Conservation (phyloP, 1,284 basidiomycete species). For the Xanthoconium separans region DNA sequence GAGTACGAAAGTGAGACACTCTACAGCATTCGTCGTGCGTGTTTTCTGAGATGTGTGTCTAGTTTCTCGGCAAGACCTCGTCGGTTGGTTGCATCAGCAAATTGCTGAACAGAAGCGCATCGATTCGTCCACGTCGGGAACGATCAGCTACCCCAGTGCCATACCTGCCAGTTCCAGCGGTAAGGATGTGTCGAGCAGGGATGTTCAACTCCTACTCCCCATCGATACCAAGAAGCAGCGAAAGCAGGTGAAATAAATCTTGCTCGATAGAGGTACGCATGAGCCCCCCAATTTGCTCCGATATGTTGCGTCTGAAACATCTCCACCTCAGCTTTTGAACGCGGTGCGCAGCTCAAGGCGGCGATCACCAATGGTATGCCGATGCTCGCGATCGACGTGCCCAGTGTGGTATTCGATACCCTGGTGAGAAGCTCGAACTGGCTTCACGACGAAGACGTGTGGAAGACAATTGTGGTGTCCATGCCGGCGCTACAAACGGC, state of each 20-base stretch:
- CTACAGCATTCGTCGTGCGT: neutral
- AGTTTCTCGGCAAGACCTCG: constrained; percentile 72
- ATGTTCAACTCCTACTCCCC: constrained; percentile 66
- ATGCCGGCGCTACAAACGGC: constrained; percentile 57
- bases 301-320: constrained; percentile 8
- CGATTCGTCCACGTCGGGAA: constrained; percentile 63
- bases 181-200: constrained; percentile 42
- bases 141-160: constrained; percentile 41
- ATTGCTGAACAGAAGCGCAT: constrained; percentile 75
- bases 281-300: neutral
- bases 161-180: constrained; percentile 29
- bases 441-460: constrained; percentile 72
- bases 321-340: constrained; percentile 55
- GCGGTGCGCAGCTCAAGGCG: constrained; percentile 51
- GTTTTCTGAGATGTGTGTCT: neutral
- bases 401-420: constrained; percentile 56
- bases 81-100: constrained; percentile 70
- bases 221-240: constrained; percentile 71
- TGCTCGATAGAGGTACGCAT: constrained; percentile 59
- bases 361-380: constrained; percentile 60
- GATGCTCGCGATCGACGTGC: constrained; percentile 70
- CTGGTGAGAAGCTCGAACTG: constrained; percentile 58
- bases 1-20: constrained; percentile 63
- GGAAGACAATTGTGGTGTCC: constrained; percentile 55
- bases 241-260: constrained; percentile 68